Evolutionary conservation across 202 grass and related monocot species (phyloP).

Genomic region (Zizania palustris): DNA sequence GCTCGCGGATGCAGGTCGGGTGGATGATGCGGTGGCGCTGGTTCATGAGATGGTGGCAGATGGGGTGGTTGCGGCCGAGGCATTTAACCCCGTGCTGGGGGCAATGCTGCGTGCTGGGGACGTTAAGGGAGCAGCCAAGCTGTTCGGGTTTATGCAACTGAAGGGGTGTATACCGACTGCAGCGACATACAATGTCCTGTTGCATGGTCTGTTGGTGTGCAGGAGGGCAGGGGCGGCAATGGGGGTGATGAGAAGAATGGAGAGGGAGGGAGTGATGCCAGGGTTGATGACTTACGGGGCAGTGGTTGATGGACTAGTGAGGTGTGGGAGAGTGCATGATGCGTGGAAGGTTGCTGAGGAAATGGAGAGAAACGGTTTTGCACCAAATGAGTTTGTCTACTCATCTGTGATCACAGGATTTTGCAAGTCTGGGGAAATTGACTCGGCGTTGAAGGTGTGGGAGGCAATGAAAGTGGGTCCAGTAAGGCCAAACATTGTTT

Average conservation of each 20-base stretch:
- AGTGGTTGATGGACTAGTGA: slow-evolving; percentile 73
- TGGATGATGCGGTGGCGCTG: slow-evolving; percentile 70
- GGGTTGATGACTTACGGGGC: slow-evolving; percentile 70
- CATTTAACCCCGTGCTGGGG: slow-evolving; percentile 72
- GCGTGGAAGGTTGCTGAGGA: slow-evolving; percentile 65
- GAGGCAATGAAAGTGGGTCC: slow-evolving; percentile 49
- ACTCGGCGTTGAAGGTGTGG: slow-evolving; percentile 65
- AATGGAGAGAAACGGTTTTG: slow-evolving; percentile 52
- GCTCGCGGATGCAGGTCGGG: slow-evolving; percentile 40
- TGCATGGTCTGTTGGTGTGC: slow-evolving; percentile 73
- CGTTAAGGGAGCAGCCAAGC: slow-evolving; percentile 56
- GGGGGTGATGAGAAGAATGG: slow-evolving; percentile 69
- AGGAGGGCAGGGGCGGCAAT: slow-evolving; percentile 45
- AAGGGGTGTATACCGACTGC: slow-evolving; percentile 66
- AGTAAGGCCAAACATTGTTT: slow-evolving; percentile 63
- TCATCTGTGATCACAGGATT: slow-evolving; percentile 72
- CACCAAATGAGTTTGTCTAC: slow-evolving; percentile 78
- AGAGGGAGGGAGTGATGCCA: slow-evolving; percentile 48
- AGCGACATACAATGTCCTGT: slow-evolving; percentile 73
- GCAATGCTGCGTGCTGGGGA: slow-evolving; percentile 68
- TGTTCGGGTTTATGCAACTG: slow-evolving; percentile 81
- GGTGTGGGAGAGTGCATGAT: slow-evolving; percentile 65
- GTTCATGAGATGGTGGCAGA: slow-evolving; percentile 92
- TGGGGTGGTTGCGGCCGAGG: slow-evolving; percentile 55
- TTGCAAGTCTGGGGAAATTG: slow-evolving; percentile 60